phyloP scores from a whole-genome alignment of 345 rosid species.

The Populus ilicifolia region DNA sequence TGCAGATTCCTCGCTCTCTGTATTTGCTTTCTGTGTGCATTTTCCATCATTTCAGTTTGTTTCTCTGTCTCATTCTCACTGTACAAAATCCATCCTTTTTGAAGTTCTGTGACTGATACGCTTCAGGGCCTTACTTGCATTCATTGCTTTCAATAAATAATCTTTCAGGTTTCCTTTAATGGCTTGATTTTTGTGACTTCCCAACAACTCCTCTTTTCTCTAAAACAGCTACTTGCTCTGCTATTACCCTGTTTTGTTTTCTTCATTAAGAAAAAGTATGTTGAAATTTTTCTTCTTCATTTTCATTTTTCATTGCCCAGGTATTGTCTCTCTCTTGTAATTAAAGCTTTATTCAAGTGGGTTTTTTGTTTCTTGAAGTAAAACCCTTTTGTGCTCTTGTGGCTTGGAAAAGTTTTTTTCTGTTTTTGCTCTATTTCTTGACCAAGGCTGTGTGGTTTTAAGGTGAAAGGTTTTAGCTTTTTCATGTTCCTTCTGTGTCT shows the following conservation, averaged over 20 bases:
- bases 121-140: neutral
- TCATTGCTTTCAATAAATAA: neutral
- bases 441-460: neutral
- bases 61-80: neutral
- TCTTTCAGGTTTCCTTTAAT: slow-evolving; percentile 10
- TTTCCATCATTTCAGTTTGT: neutral
- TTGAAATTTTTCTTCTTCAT: neutral
- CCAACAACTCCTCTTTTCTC: neutral
- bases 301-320: slow-evolving; percentile 1
- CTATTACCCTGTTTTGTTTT: neutral
- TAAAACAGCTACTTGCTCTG: slow-evolving; percentile 3
- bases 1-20: slow-evolving; percentile 18
- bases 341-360: neutral
- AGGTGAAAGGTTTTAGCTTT: slow-evolving; percentile 3
- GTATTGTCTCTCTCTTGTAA: slow-evolving; percentile 2
- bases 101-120: neutral
- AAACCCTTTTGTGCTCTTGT: neutral
- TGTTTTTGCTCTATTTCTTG: slow-evolving; percentile 3
- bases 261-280: neutral
- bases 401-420: neutral
- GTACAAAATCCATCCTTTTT: neutral
- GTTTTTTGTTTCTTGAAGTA: neutral
- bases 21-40: neutral
- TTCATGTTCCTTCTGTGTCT: neutral
- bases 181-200: slow-evolving; percentile 10